A percentile compares a stretch with the other conserved stretches of the same genome.
Evolutionary conservation across 2,329 filamentous ascomycete genomes (phyloP).

Genomic region (Boeremia exigua): DNA sequence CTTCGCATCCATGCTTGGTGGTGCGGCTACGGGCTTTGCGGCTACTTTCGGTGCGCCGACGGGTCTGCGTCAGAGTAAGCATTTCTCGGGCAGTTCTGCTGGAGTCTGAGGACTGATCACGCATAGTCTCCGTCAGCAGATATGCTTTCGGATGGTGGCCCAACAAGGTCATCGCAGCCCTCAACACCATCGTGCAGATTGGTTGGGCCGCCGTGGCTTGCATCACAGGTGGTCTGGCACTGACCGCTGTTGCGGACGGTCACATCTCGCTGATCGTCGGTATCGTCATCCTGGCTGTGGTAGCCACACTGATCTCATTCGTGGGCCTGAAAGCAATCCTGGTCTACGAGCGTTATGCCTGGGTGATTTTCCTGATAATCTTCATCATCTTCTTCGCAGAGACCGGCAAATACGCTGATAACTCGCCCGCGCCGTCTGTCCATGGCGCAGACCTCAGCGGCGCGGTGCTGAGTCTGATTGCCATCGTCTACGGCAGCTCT

Average conservation of each 20-base stretch:
- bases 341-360: conserved; percentile 58
- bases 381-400: conserved; percentile 57
- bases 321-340: conserved; percentile 54
- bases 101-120: background rate
- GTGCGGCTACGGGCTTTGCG: conserved; percentile 49
- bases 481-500: conserved; percentile 48
- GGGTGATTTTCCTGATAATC: conserved; percentile 56
- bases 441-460: conserved; percentile 46
- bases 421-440: conserved; percentile 40
- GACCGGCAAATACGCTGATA: conserved; percentile 53
- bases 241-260: conserved; percentile 52
- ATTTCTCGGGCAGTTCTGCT: conserved; percentile 29
- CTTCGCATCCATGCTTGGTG: conserved; percentile 51
- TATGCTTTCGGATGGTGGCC: conserved; percentile 58
- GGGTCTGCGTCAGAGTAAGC: conserved; percentile 49
- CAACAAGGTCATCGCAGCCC: conserved; percentile 55
- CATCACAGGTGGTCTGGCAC: conserved; percentile 52
- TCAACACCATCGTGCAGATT: conserved; percentile 56
- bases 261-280: conserved; percentile 53
- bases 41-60: conserved; percentile 53
- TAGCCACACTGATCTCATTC: conserved; percentile 48
- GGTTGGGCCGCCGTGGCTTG: conserved; percentile 52
- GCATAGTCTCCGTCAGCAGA: conserved; percentile 5
- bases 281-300: conserved; percentile 51
- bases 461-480: conserved; percentile 33